Conservation (phyloP, 2,329 filamentous ascomycete genomes). For the Arachnomyces sp. region DNA sequence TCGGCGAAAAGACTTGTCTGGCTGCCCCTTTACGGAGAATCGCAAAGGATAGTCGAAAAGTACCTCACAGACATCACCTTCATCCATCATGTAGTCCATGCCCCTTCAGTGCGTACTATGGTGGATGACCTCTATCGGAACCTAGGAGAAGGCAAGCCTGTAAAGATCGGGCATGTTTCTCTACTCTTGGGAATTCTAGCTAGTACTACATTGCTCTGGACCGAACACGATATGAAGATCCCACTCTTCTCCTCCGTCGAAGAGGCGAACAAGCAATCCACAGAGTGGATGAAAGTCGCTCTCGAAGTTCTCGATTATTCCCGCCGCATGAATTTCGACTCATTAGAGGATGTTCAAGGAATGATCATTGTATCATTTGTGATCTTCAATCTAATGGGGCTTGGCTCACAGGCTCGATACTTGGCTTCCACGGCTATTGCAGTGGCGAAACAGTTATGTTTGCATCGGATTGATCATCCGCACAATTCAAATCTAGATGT, state of each 20-base stretch:
- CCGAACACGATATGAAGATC: constrained; percentile 11
- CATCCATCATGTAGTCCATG: constrained; percentile 29
- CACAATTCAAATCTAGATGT: constrained; percentile 12
- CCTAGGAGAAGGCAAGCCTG: constrained; percentile 12
- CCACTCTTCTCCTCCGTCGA: constrained; percentile 12
- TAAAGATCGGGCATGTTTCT: constrained; percentile 21
- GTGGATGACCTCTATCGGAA: constrained; percentile 24
- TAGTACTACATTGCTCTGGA: constrained; percentile 27
- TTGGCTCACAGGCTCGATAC: constrained; percentile 25
- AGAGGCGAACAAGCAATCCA: constrained; percentile 22
- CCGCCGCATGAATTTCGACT: constrained; percentile 12
- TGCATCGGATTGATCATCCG: constrained; percentile 30
- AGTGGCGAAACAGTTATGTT: constrained; percentile 18
- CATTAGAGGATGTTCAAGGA: constrained; percentile 31
- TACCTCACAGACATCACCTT: constrained; percentile 26
- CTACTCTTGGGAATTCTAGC: constrained; percentile 27
- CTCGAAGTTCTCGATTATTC: constrained; percentile 29
- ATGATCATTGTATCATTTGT: constrained; percentile 29
- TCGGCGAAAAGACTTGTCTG: constrained; percentile 20
- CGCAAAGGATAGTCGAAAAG: constrained; percentile 24
- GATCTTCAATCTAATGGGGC: constrained; percentile 27
- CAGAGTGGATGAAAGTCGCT: constrained; percentile 23
- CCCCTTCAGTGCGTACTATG: constrained; percentile 19
- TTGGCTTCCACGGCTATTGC: constrained; percentile 25
- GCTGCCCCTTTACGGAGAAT: constrained; percentile 28